A percentile compares a stretch with the other conserved stretches of the same genome.
Conservation (phyloP, 129 eudicot species). For the Flaveria brownii region DNA sequence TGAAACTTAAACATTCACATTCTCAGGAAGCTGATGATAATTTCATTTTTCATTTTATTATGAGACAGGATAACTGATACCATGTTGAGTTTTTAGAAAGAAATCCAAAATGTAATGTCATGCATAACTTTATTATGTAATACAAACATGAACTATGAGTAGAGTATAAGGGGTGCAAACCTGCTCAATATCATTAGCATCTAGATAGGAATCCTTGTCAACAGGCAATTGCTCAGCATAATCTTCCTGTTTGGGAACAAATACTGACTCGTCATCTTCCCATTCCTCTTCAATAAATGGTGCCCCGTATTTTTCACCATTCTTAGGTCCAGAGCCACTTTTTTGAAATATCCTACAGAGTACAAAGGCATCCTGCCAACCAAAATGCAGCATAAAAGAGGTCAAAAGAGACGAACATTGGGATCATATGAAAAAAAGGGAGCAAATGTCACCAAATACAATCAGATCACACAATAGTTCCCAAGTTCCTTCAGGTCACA, state of each 20-base stretch:
- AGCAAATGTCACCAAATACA: conserved; percentile 3
- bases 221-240: conserved; percentile 46
- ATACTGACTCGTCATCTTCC: conserved; percentile 59
- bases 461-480: not conserved
- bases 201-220: conserved; percentile 58
- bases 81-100: not conserved
- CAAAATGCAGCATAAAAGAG: not conserved
- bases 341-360: conserved; percentile 77
- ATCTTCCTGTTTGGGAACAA: conserved; percentile 46
- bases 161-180: conserved; percentile 38
- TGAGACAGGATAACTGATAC: not conserved
- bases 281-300: conserved; percentile 78
- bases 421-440: not conserved
- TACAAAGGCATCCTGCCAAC: conserved; percentile 70
- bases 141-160: not conserved
- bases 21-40: not conserved
- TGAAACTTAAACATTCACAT: conserved; percentile 2
- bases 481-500: not conserved
- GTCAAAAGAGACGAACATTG: not conserved
- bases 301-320: conserved; percentile 93
- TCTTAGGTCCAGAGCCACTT: conserved; percentile 94
- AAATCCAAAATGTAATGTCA: not conserved
- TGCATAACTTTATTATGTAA: not conserved
- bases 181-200: conserved; percentile 75
- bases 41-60: not conserved